A percentile compares a stretch with the other conserved stretches of the same genome.
These are phyloP conservation scores for Streptanthus diversifolius DNA, from an alignment of 345 rosid genomes.

Conservation along the genomic window DNA sequence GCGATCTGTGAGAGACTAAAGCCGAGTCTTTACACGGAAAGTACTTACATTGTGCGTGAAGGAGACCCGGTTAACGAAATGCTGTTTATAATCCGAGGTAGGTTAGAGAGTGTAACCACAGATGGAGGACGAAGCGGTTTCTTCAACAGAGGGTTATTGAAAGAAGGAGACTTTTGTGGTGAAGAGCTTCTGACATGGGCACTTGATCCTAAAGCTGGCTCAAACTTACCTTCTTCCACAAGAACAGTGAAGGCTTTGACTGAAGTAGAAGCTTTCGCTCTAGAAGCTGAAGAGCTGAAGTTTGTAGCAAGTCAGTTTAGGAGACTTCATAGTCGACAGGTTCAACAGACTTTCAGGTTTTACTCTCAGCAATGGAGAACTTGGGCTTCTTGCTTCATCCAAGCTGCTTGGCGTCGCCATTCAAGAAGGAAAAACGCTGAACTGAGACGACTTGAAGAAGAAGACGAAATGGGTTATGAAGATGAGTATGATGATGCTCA, in stretches of 20 bases:
- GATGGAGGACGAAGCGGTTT: constrained; percentile 92
- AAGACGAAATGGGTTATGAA: constrained; percentile 41
- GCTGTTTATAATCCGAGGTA: constrained; percentile 79
- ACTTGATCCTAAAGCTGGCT: constrained; percentile 72
- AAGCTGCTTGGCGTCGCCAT: constrained; percentile 71
- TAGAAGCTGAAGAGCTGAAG: constrained; percentile 83
- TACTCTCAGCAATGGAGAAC: constrained; percentile 97
- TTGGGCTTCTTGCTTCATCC: constrained; percentile 82
- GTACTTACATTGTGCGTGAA: constrained; percentile 71
- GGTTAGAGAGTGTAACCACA: constrained; percentile 82
- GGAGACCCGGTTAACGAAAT: constrained; percentile 89
- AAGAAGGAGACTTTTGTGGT: constrained; percentile 82
- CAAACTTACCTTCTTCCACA: constrained; percentile 75
- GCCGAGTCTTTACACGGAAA: constrained; percentile 70
- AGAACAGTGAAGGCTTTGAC: constrained; percentile 77
- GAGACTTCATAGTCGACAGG: constrained; percentile 80
- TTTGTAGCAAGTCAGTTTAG: constrained; percentile 84
- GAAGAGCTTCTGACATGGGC: constrained; percentile 96
- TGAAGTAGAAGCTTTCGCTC: constrained; percentile 83
- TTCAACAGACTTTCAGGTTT: constrained; percentile 83
- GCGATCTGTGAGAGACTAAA: constrained; percentile 84
- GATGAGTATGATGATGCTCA: constrained; percentile 25
- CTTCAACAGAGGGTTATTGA: constrained; percentile 64
- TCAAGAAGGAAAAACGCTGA: constrained; percentile 57
- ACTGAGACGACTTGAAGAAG: constrained; percentile 48